Percentiles rank a stretch among this genome's conserved stretches.
phyloP scores from a whole-genome alignment of 1,284 basidiomycete genomes.

The Cutaneotrichosporon cyanovorans region DNA sequence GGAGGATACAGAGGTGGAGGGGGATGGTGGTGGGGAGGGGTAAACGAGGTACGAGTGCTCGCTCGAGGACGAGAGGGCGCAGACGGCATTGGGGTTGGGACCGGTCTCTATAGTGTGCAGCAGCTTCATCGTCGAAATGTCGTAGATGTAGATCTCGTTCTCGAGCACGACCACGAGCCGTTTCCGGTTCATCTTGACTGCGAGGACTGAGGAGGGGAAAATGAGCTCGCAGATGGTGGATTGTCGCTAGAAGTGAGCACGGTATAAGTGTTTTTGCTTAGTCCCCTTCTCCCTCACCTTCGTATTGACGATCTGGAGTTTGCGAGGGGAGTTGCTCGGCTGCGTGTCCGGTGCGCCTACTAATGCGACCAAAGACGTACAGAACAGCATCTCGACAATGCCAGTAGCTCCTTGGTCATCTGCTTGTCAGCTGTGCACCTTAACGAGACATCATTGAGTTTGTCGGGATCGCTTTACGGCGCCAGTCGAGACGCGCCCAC shows the following conservation, averaged over 20 bases:
- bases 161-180: constrained; percentile 92
- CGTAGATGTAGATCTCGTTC: constrained; percentile 95
- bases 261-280: neutral
- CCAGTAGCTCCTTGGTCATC: constrained; percentile 81
- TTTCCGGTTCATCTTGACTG: constrained; percentile 94
- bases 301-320: constrained; percentile 95
- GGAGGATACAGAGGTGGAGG: constrained; percentile 45
- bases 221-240: constrained; percentile 98
- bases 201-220: constrained; percentile 90
- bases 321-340: constrained; percentile 75
- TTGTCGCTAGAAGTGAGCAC: constrained; percentile 60
- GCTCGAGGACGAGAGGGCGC: constrained; percentile 89
- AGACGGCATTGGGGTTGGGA: constrained; percentile 90
- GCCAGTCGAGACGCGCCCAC: no score
- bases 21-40: constrained; percentile 82
- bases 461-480: neutral
- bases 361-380: constrained; percentile 91
- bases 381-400: constrained; percentile 99
- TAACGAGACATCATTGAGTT: no score
- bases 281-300: constrained; percentile 64
- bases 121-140: constrained; percentile 97
- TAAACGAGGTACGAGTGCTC: constrained; percentile 93
- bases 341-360: constrained; percentile 84
- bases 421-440: constrained; percentile 31
- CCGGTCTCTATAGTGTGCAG: constrained; percentile 96